Evolutionary conservation across 345 rosid genomes (phyloP), one percentile per base, ranked within the genome.

Genomic region (Corchorus capsularis): DNA sequence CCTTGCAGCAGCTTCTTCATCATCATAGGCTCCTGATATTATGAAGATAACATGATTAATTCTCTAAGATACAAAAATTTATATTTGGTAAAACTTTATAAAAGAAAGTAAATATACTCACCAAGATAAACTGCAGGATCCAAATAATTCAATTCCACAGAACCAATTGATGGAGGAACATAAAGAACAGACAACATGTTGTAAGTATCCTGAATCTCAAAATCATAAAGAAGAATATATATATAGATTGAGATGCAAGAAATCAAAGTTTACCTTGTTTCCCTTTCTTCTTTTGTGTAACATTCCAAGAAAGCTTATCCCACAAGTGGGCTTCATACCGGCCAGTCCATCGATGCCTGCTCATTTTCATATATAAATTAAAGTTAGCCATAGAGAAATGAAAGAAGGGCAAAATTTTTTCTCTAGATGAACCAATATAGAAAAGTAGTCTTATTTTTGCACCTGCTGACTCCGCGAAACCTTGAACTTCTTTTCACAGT

Each of bases 381-480:
- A 34, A 52, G 22, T 49, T 63, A 32, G 59, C 27, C 69, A n/a
- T 39, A 12, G 37, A 52, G 50, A 43, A 68, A 68, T 46, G 4
- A 39, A 13, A 68, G 7, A 19, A 66, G 17, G 34, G 57, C 17
- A 20, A 20, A 60, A 20, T 60, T 22, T 39, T 39, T 39, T 76
- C 14, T 15, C 37, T 50, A 9, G 39, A 60, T 60, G 43, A 60
- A 60, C 27, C 12, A 19, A 15, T 32, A 6, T 39, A 46, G 15
- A 6, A 47, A 43, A 15, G 43, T 35, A 45, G 49, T 9, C 14
- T 35, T 39, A 4, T 39, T 39, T 39, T 22, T 63, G 47, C 10
- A 77, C 93, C 89, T 88, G 89, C 94, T 90, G 3, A 88, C 94
- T 1, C 94, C 94, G 1, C 91, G 92, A 53, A 87, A 90, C 73